A percentile compares a stretch with the other conserved stretches of the same genome.
Evolutionary conservation across 2,329 filamentous ascomycete genomes (phyloP).

Genomic region (Aspergillus jensenii): DNA sequence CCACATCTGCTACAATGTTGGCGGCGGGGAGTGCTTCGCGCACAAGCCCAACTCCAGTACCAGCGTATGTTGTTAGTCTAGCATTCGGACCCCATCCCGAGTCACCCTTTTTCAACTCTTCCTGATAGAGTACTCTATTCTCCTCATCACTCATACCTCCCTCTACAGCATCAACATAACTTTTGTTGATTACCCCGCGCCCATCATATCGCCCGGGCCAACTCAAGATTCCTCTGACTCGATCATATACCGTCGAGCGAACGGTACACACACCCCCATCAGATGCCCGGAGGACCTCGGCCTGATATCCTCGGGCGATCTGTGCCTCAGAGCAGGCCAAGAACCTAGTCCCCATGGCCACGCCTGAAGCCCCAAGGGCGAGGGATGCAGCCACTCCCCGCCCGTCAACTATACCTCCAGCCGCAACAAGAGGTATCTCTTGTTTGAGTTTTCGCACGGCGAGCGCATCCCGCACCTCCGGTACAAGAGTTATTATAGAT

Average conservation of each 20-base stretch:
- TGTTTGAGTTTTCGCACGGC: conserved; percentile 17
- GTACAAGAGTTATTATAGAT: conserved; percentile 50
- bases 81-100: conserved; percentile 53
- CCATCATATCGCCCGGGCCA: conserved; percentile 62
- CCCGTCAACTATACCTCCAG: conserved; percentile 56
- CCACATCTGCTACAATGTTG: conserved; percentile 53
- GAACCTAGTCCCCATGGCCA: conserved; percentile 64
- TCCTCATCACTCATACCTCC: conserved; percentile 41
- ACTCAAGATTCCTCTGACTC: conserved; percentile 53
- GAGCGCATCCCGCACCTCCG: conserved; percentile 50
- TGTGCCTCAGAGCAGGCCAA: conserved; percentile 53
- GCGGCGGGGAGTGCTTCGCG: conserved; percentile 50
- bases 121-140: conserved; percentile 45
- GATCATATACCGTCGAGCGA: conserved; percentile 55
- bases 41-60: conserved; percentile 61
- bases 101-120: conserved; percentile 53
- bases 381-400: conserved; percentile 52
- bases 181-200: conserved; percentile 59
- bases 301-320: conserved; percentile 51
- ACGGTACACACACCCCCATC: conserved; percentile 55
- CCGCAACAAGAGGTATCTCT: conserved; percentile 49
- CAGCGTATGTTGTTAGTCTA: conserved; percentile 63
- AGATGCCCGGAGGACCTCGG: conserved; percentile 47
- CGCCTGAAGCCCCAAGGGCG: conserved; percentile 53
- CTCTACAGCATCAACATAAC: conserved; percentile 43